A percentile compares a stretch with the other conserved stretches of the same genome.
These are phyloP conservation scores for Mucor saturninus DNA, from an alignment of 371 early-diverging fungal species.

Conservation along the genomic window DNA sequence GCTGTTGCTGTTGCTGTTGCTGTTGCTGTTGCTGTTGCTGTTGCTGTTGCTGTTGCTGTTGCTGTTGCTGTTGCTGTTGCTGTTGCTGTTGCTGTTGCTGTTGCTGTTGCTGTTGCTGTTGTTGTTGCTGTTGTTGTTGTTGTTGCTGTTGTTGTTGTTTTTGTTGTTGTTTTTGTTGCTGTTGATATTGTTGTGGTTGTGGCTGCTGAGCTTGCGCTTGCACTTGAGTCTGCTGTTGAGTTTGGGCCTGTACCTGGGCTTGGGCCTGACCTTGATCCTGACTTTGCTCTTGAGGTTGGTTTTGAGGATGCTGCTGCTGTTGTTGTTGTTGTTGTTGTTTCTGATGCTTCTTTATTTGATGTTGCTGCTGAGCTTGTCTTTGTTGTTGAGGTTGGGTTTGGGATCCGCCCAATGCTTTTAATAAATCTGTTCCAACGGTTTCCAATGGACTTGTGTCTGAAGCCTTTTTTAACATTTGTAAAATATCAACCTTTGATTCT, in stretches of 20 bases:
- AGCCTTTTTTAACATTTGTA: conserved; percentile 39
- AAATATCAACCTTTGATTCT: conserved; percentile 33
- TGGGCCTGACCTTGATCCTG: no score
- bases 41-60: no score
- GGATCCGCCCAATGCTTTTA: conserved; percentile 8
- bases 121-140: conserved; percentile 10
- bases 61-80: conserved; percentile 12
- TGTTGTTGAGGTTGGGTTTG: conserved; percentile 9
- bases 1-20: no score
- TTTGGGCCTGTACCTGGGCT: no score
- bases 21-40: no score
- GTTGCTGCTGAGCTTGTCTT: conserved; percentile 2
- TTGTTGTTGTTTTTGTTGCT: no score
- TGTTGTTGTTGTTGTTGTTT: conserved; percentile 15
- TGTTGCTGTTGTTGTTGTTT: conserved; percentile 11
- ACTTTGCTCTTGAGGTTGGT: no score
- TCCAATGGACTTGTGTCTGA: conserved; percentile 13
- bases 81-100: conserved; percentile 15
- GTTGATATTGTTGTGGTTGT: no score
- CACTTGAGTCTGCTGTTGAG: no score
- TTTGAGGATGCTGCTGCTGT: conserved; percentile 6
- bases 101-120: conserved; percentile 19
- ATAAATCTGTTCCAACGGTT: conserved; percentile 20
- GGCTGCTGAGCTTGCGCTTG: no score
- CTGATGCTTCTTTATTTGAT: conserved; percentile 15